These are phyloP conservation scores for Diutina siamensis DNA, from an alignment of 1,139 yeast genomes.

Conservation along the genomic window DNA sequence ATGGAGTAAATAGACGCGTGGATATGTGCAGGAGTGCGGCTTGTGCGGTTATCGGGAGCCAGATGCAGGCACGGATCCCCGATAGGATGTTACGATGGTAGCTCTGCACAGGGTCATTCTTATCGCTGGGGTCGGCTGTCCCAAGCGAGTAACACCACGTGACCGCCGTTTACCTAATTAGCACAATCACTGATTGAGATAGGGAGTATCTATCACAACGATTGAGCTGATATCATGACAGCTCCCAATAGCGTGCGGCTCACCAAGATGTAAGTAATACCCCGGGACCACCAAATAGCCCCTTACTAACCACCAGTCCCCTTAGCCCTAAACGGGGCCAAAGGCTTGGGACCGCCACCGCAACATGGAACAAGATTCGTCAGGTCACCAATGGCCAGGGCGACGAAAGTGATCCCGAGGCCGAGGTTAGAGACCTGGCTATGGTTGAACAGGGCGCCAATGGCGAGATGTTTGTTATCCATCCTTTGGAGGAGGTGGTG, in stretches of 20 bases:
- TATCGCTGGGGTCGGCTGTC: too few relatives aligned
- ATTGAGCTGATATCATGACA: neutral
- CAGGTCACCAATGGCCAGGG: slow-evolving; percentile 16
- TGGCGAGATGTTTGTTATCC: slow-evolving; percentile 36
- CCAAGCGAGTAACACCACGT: neutral
- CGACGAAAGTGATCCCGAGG: slow-evolving; percentile 3
- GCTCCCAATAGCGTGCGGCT: slow-evolving; percentile 3
- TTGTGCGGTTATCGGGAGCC: too few relatives aligned
- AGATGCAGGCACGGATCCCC: too few relatives aligned
- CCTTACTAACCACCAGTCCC: slow-evolving; percentile 8
- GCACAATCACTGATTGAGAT: too few relatives aligned
- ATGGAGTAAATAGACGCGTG: too few relatives aligned
- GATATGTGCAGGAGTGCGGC: too few relatives aligned
- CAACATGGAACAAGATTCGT: slow-evolving; percentile 34
- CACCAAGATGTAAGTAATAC: neutral
- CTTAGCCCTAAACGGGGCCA: slow-evolving; percentile 20
- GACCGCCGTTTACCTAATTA: too few relatives aligned
- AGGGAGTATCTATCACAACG: too few relatives aligned
- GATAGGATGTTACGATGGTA: too few relatives aligned
- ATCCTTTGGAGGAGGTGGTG: slow-evolving; percentile 15
- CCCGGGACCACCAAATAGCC: neutral
- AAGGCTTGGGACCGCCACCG: slow-evolving; percentile 29
- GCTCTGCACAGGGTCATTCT: neutral
- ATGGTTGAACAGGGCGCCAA: slow-evolving; percentile 27
- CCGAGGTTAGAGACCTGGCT: slow-evolving; percentile 8